A percentile compares a stretch with the other conserved stretches of the same genome.
Conservation (phyloP, 257 asterid species). For the Solanum dulcamara region DNA sequence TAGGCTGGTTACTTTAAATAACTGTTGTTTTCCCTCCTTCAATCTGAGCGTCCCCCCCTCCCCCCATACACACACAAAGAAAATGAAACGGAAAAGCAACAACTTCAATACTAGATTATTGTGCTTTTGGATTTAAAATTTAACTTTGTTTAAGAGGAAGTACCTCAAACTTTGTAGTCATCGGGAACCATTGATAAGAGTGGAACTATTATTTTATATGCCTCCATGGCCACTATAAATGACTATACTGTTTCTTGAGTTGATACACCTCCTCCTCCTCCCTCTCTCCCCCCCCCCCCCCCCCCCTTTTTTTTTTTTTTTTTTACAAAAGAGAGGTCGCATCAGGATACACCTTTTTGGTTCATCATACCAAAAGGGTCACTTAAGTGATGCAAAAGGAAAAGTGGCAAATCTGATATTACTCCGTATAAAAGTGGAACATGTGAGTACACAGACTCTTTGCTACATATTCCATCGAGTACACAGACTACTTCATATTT, state of each 20-base stretch:
- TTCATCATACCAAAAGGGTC: conserved; percentile 56
- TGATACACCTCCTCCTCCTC: not conserved
- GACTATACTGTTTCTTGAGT: not conserved
- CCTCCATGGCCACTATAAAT: not conserved
- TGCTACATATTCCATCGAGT: conserved; percentile 55
- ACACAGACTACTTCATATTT: not conserved
- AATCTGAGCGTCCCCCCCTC: not conserved
- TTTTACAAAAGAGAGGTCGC: conserved; percentile 21
- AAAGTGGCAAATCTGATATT: conserved; percentile 23
- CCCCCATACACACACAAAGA: not conserved
- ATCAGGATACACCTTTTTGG: conserved; percentile 54
- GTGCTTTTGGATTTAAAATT: not conserved
- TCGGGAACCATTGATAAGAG: not conserved
- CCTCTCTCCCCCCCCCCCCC: no score
- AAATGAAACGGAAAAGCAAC: not conserved
- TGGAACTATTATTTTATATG: not conserved
- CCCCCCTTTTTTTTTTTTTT: not conserved
- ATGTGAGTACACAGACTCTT: conserved; percentile 26
- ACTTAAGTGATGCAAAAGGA: conserved; percentile 65
- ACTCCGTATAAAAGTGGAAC: conserved; percentile 36
- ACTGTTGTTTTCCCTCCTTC: not conserved
- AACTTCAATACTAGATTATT: not conserved
- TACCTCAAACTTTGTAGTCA: not conserved
- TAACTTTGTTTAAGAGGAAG: not conserved
- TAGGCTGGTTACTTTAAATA: not conserved